Conservation (phyloP, 202 grass and related monocot species). For the Panicum hallii region DNA sequence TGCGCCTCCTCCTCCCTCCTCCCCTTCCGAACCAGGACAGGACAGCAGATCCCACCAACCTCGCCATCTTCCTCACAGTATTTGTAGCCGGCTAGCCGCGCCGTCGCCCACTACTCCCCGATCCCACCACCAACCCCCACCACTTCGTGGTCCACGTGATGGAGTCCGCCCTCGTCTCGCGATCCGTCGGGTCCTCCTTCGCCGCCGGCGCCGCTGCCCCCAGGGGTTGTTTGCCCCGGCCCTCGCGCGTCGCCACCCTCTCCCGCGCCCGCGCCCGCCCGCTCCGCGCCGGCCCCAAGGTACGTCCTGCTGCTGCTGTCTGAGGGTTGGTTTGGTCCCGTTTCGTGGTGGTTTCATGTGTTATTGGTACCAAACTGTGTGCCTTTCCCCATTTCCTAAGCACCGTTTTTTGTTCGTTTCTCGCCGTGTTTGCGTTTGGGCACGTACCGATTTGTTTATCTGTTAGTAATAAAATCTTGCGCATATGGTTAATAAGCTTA, state of each 20-base stretch:
- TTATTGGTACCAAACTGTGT: not conserved
- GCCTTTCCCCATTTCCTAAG: not conserved
- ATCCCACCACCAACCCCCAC: constrained; percentile 1
- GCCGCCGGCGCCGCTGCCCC: not conserved
- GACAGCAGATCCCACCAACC: too few relatives aligned
- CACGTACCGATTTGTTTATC: not conserved
- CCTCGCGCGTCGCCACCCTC: not conserved
- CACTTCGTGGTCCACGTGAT: constrained; percentile 21
- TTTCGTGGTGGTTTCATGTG: not conserved
- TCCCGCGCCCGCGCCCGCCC: not conserved
- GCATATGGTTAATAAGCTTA: not conserved
- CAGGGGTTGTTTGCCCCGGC: not conserved
- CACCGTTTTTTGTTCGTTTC: not conserved
- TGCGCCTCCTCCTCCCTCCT: too few relatives aligned
- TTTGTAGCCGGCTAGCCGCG: not conserved
- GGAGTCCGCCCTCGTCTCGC: constrained; percentile 44
- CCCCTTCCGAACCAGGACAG: too few relatives aligned
- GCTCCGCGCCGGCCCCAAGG: constrained; percentile 37
- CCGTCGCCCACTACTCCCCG: not conserved
- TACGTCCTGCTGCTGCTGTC: not conserved
- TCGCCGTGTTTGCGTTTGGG: not conserved
- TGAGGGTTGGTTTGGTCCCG: not conserved
- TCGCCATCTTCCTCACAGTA: too few relatives aligned
- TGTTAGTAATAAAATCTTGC: not conserved
- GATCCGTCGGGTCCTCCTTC: not conserved